These are phyloP conservation scores for Penicillium olsonii DNA, from an alignment of 2,329 filamentous ascomycete genomes.

Conservation along the genomic window DNA sequence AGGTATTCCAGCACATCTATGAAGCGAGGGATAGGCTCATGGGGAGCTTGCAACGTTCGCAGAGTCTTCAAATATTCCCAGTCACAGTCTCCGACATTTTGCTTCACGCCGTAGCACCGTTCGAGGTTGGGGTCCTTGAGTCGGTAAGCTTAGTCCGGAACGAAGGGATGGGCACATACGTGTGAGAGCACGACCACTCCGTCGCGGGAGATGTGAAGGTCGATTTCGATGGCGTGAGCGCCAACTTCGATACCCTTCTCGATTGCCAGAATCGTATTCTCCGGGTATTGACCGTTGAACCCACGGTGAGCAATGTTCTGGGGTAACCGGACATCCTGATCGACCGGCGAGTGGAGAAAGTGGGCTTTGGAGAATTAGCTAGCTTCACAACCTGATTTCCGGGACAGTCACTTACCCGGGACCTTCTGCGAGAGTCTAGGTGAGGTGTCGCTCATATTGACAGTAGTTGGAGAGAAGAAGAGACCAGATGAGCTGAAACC, in stretches of 20 bases:
- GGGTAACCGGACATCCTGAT: slow-evolving; percentile 21
- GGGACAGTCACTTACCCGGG: slow-evolving; percentile 9
- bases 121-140: slow-evolving; percentile 72
- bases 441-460: slow-evolving; percentile 9
- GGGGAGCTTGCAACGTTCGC: slow-evolving; percentile 66
- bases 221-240: slow-evolving; percentile 82
- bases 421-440: not conserved
- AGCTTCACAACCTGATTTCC: not conserved
- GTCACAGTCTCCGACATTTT: slow-evolving; percentile 72
- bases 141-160: slow-evolving; percentile 4
- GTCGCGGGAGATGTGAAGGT: slow-evolving; percentile 80
- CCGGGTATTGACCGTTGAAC: slow-evolving; percentile 71
- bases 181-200: slow-evolving; percentile 83
- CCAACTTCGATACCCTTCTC: slow-evolving; percentile 70
- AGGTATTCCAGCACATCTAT: slow-evolving; percentile 74
- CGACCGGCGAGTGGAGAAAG: slow-evolving; percentile 13
- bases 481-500: not conserved
- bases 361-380: slow-evolving; percentile 13
- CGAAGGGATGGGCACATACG: slow-evolving; percentile 48
- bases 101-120: slow-evolving; percentile 76
- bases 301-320: slow-evolving; percentile 48
- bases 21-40: slow-evolving; percentile 72
- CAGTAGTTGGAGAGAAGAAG: not conserved
- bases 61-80: slow-evolving; percentile 73
- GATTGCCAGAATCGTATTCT: slow-evolving; percentile 85